phyloP scores from a whole-genome alignment of 2,329 filamentous ascomycete species.

The Arthrinium phaeospermum region DNA sequence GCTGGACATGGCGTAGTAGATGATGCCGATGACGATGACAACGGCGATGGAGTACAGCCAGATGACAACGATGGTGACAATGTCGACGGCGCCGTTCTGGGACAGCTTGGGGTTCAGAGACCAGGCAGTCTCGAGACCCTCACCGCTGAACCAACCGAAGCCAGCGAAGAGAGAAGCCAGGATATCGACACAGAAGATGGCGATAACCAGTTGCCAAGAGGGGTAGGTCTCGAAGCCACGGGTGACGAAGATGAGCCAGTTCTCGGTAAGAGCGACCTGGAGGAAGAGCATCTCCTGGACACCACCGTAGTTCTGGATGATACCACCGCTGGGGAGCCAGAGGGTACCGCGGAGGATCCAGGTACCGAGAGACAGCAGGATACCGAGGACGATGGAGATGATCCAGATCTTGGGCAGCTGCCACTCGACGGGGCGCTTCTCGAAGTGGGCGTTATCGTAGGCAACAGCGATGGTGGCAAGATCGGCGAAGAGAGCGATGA shows the following conservation, averaged over 20 bases:
- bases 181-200: slow-evolving; percentile 71
- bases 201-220: slow-evolving; percentile 71
- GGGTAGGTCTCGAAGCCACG: slow-evolving; percentile 73
- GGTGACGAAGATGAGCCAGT: slow-evolving; percentile 80
- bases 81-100: slow-evolving; percentile 59
- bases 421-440: slow-evolving; percentile 74
- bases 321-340: slow-evolving; percentile 69
- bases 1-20: slow-evolving; percentile 53
- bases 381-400: slow-evolving; percentile 69
- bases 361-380: slow-evolving; percentile 68
- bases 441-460: slow-evolving; percentile 76
- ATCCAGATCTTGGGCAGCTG: slow-evolving; percentile 78
- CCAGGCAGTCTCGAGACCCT: slow-evolving; percentile 48
- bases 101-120: slow-evolving; percentile 38
- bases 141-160: slow-evolving; percentile 70
- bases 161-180: slow-evolving; percentile 72
- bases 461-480: slow-evolving; percentile 75
- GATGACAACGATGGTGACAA: slow-evolving; percentile 58
- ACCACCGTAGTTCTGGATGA: slow-evolving; percentile 76
- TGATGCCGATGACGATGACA: slow-evolving; percentile 56
- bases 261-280: slow-evolving; percentile 74
- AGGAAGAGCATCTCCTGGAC: slow-evolving; percentile 78
- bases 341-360: slow-evolving; percentile 72
- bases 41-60: slow-evolving; percentile 59
- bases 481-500: slow-evolving; percentile 76